These are phyloP conservation scores for Sutorius eximius DNA, from an alignment of 1,284 basidiomycete genomes.

Conservation along the genomic window DNA sequence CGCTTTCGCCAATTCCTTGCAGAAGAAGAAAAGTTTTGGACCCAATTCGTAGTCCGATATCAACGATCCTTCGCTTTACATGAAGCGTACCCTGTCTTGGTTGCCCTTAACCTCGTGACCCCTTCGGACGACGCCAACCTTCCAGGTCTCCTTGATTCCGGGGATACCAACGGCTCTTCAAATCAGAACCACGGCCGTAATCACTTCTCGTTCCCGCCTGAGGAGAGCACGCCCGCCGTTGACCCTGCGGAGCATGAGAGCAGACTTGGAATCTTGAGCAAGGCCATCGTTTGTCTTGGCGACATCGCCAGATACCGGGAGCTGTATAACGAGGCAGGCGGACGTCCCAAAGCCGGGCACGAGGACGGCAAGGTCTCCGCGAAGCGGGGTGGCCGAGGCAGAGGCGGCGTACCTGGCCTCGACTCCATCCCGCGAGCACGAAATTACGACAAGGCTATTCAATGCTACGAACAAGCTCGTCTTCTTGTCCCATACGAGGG, in stretches of 20 bases:
- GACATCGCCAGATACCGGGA: slow-evolving; percentile 94
- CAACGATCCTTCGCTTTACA: slow-evolving; percentile 66
- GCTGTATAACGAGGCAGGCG: slow-evolving; percentile 75
- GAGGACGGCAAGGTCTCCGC: slow-evolving; percentile 49
- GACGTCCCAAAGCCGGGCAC: slow-evolving; percentile 62
- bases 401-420: slow-evolving; percentile 41
- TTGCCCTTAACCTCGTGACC: slow-evolving; percentile 50
- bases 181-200: slow-evolving; percentile 38
- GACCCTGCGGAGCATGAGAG: slow-evolving; percentile 58
- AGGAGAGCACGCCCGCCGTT: slow-evolving; percentile 43
- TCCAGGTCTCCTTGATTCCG: slow-evolving; percentile 36
- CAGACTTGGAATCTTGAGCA: slow-evolving; percentile 75
- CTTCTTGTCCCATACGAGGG: slow-evolving; percentile 78
- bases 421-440: slow-evolving; percentile 50
- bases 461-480: slow-evolving; percentile 84
- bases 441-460: slow-evolving; percentile 74
- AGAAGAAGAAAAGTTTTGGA: slow-evolving; percentile 89
- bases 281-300: slow-evolving; percentile 88
- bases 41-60: slow-evolving; percentile 69
- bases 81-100: slow-evolving; percentile 57
- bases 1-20: slow-evolving; percentile 85
- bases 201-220: slow-evolving; percentile 58
- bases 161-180: slow-evolving; percentile 20
- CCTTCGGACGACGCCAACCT: slow-evolving; percentile 27
- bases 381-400: slow-evolving; percentile 45